Evolutionary conservation across 148 eudicot genomes (phyloP).

Genomic region (Suaeda aralocaspica): DNA sequence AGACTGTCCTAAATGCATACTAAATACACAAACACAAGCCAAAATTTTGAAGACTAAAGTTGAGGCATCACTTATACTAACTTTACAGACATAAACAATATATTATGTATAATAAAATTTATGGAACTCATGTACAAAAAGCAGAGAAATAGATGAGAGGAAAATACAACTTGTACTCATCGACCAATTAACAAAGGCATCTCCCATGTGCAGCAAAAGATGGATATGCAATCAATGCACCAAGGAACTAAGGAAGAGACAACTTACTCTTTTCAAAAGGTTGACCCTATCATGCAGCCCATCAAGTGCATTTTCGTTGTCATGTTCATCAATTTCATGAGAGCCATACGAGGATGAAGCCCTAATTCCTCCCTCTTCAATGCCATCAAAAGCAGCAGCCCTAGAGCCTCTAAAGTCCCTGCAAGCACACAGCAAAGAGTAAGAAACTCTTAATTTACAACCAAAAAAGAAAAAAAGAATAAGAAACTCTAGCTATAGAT

Average conservation of each 20-base stretch:
- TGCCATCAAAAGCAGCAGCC: constrained; percentile 70
- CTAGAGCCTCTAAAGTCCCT: constrained; percentile 66
- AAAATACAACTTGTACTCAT: background rate
- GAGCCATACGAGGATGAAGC: constrained; percentile 73
- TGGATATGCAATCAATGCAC: background rate
- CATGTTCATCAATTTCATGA: constrained; percentile 90
- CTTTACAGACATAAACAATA: background rate
- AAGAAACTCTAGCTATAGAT: background rate
- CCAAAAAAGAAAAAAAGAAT: background rate
- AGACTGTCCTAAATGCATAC: background rate
- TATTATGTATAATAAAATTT: too few species aligned
- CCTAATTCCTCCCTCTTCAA: constrained; percentile 96
- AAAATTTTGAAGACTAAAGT: background rate
- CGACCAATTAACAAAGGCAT: background rate
- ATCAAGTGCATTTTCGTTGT: constrained; percentile 73
- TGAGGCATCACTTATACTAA: background rate
- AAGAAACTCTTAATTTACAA: background rate
- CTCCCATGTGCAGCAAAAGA: background rate
- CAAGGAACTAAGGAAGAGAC: constrained; percentile 1
- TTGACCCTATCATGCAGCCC: constrained; percentile 87
- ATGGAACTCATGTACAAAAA: background rate
- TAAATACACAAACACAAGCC: background rate
- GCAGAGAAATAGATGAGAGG: background rate
- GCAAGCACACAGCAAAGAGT: constrained; percentile 5
- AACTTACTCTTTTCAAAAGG: constrained; percentile 81